phyloP scores from a whole-genome alignment of 352 stramenopile species.

The Phytophthora pistaciae region DNA sequence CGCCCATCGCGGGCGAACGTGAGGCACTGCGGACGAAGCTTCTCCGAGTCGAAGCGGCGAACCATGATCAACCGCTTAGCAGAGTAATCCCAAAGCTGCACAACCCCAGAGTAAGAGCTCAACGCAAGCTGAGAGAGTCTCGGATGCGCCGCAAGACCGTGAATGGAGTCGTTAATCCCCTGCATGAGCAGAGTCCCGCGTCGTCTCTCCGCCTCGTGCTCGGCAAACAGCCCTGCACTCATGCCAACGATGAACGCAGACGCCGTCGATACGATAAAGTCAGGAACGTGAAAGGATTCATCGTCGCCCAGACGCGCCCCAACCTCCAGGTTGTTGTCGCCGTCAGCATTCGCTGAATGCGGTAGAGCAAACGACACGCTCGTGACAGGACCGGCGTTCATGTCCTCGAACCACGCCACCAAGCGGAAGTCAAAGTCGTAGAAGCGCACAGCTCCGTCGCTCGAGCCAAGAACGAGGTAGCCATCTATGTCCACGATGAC shows the following conservation, averaged over 20 bases:
- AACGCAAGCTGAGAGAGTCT: constrained; percentile 78
- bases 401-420: constrained; percentile 94
- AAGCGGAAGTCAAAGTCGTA: constrained; percentile 95
- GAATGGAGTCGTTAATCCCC: constrained; percentile 90
- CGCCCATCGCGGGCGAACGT: constrained; percentile 81
- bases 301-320: constrained; percentile 32
- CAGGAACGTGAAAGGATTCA: constrained; percentile 78
- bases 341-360: constrained; percentile 32
- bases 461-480: constrained; percentile 91
- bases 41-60: constrained; percentile 66
- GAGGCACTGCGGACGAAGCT: constrained; percentile 82
- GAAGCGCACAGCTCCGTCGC: constrained; percentile 92
- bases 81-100: constrained; percentile 94
- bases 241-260: constrained; percentile 91
- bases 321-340: constrained; percentile 24
- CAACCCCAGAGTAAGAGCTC: constrained; percentile 80
- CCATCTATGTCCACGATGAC: constrained; percentile 85
- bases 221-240: constrained; percentile 80
- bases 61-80: constrained; percentile 88
- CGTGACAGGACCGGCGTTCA: constrained; percentile 90
- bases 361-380: constrained; percentile 87
- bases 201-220: constrained; percentile 85
- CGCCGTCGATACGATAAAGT: constrained; percentile 92
- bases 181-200: constrained; percentile 93
- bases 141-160: constrained; percentile 82